Evolutionary conservation across 2,329 filamentous ascomycete genomes (phyloP), one percentile per base, ranked within the genome.

Genomic region (Amphichorda felina): DNA sequence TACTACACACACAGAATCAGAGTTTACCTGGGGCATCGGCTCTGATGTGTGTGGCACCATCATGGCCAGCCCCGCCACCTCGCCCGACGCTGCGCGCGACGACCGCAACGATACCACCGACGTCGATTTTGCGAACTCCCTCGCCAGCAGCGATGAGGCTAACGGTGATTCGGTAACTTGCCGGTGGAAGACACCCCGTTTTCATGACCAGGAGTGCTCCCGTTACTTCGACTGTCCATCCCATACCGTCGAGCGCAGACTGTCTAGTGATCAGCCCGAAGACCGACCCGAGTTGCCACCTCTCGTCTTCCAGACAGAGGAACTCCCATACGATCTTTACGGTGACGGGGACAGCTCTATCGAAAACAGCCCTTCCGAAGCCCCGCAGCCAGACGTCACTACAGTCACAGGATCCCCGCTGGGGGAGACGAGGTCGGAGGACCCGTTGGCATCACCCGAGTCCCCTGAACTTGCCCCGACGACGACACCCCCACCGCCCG

Each of bases 161-260:
- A 10, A 24, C 6, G 21, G 6, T 24, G 21, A 10, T 24, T 24
- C 21, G 6, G 21, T 24, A 24, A 24, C 21, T 24, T 68, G 63
- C 39, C 54, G 44, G 25, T 65, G 60, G 54, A 56, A 55, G 34
- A 63, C 54, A 8, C 16, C 46, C 14, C 49, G 51, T 11, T 63
- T 55, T 30, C 45, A 62, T 42, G 55, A 63, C 34, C 54, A 59
- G 33, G 66, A 69, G 47, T 68, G 65, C 45, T 56, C 56, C 9
- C 58, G 57, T 32, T 70, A 56, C 46, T 59, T 66, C 38, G 67
- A 70, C 49, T 69, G 66, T 30, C 66, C 66, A 22, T 59, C 63
- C 4, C 66, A 70, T 38, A 41, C 53, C 14, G 43, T 64, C 31
- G 59, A 61, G 44, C 56, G 66, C 35, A 46, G 44, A 19, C 39